Conservation (phyloP, 176 grass and related monocot species). For the Lolium rigidum region DNA sequence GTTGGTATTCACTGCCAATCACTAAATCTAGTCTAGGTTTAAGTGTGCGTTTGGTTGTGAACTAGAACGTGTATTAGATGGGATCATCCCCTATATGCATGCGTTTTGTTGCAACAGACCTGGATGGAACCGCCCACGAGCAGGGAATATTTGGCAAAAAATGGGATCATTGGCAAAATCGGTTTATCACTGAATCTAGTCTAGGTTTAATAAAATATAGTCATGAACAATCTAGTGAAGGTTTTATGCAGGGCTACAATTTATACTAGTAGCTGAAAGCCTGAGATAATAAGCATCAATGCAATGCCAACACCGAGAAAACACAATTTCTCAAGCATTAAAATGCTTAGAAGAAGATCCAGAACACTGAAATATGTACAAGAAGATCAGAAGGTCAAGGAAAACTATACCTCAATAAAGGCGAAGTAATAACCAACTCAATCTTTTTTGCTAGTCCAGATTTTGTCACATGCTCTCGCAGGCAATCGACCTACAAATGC, state of each 20-base stretch:
- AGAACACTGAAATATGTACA: neutral
- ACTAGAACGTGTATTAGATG: too few species aligned
- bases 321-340: neutral
- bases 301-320: neutral
- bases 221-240: neutral
- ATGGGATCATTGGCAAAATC: too few species aligned
- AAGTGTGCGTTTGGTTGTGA: too few species aligned
- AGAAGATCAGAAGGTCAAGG: neutral
- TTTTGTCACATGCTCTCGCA: slow-evolving; percentile 63
- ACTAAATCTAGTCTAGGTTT: neutral
- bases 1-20: slow-evolving; percentile 8
- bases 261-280: slow-evolving; percentile 8
- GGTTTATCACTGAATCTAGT: too few species aligned
- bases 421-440: slow-evolving; percentile 80
- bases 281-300: neutral
- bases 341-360: neutral
- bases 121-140: too few species aligned
- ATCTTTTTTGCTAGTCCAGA: slow-evolving; percentile 61
- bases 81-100: too few species aligned
- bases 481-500: slow-evolving; percentile 57
- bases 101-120: too few species aligned
- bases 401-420: slow-evolving; percentile 64
- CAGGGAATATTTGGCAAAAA: too few species aligned
- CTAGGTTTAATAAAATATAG: neutral
- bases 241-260: neutral